A percentile compares a stretch with the other conserved stretches of the same genome.
Conservation (phyloP, 192 early-diverging fungal species). For the Mortierella alpina region DNA sequence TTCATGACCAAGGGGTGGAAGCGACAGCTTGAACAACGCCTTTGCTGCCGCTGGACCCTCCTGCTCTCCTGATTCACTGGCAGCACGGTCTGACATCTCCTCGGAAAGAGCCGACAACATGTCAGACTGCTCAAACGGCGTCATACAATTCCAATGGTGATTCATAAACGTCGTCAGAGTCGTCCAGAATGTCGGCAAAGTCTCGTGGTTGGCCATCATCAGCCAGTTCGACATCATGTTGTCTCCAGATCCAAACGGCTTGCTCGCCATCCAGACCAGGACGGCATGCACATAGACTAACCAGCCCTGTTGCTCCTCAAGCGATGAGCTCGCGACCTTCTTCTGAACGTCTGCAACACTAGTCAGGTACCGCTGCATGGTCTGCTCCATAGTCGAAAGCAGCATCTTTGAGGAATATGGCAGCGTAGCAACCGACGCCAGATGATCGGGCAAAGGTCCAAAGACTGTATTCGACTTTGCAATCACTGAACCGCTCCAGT, state of each 20-base stretch:
- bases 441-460: slow-evolving; percentile 16
- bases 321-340: slow-evolving; percentile 6
- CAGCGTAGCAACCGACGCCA: slow-evolving; percentile 36
- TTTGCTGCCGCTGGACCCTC: not conserved
- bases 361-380: slow-evolving; percentile 49
- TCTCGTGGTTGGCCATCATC: slow-evolving; percentile 19
- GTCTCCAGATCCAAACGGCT: slow-evolving; percentile 35
- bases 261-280: slow-evolving; percentile 64
- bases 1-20: slow-evolving; percentile 61
- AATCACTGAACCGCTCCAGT: slow-evolving; percentile 47
- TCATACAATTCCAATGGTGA: slow-evolving; percentile 30
- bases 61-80: not conserved
- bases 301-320: slow-evolving; percentile 53
- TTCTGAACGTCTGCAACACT: slow-evolving; percentile 8
- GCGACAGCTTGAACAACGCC: slow-evolving; percentile 25
- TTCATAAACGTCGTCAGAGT: slow-evolving; percentile 53
- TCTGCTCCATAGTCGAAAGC: slow-evolving; percentile 49
- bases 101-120: slow-evolving; percentile 43
- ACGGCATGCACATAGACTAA: slow-evolving; percentile 61
- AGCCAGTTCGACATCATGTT: slow-evolving; percentile 38
- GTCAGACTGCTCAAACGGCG: slow-evolving; percentile 53
- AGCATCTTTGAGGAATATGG: slow-evolving; percentile 52
- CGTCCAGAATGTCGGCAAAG: slow-evolving; percentile 43
- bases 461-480: slow-evolving; percentile 26
- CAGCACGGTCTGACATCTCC: slow-evolving; percentile 11